Evolutionary conservation across 2,329 filamentous ascomycete species (phyloP).

Genomic region (Trichoderma sp.): DNA sequence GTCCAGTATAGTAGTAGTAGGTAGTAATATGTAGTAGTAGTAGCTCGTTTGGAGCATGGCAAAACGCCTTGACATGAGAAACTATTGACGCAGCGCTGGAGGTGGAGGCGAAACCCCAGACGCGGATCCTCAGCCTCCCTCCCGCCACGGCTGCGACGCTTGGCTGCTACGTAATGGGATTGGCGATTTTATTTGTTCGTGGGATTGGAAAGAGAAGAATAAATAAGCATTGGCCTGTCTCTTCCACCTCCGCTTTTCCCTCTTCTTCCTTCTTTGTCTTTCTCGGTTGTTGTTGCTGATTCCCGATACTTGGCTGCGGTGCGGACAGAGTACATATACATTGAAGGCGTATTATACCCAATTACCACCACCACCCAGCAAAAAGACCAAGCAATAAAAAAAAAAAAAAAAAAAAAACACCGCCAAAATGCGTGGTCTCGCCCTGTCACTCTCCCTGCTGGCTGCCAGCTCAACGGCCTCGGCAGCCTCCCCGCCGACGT

Average conservation of each 20-base stretch:
- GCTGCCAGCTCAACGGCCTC: slow-evolving; percentile 14
- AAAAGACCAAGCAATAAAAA: background rate
- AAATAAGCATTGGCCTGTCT: background rate
- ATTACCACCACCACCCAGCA: background rate
- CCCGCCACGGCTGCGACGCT: slow-evolving; percentile 6
- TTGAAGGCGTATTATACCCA: too few species aligned
- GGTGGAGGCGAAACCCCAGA: slow-evolving; percentile 2
- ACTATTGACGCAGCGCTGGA: slow-evolving; percentile 3
- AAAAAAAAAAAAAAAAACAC: background rate
- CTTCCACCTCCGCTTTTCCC: background rate
- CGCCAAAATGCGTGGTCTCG: slow-evolving; percentile 15
- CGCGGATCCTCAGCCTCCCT: slow-evolving; percentile 10
- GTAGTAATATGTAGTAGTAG: too few species aligned
- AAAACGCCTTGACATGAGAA: background rate
- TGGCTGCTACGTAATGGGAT: slow-evolving; percentile 16
- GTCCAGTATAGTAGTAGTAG: too few species aligned
- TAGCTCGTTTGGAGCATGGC: background rate
- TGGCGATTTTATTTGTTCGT: background rate
- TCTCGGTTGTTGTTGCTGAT: background rate
- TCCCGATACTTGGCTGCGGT: background rate
- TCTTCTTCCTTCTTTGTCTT: background rate
- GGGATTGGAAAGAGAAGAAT: background rate
- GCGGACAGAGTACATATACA: background rate
- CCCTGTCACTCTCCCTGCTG: slow-evolving; percentile 16
- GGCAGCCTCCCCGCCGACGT: slow-evolving; percentile 25